Evolutionary conservation across 1,139 yeast species (phyloP), one percentile per base, ranked within the genome.

Genomic region (Spathaspora sp.): DNA sequence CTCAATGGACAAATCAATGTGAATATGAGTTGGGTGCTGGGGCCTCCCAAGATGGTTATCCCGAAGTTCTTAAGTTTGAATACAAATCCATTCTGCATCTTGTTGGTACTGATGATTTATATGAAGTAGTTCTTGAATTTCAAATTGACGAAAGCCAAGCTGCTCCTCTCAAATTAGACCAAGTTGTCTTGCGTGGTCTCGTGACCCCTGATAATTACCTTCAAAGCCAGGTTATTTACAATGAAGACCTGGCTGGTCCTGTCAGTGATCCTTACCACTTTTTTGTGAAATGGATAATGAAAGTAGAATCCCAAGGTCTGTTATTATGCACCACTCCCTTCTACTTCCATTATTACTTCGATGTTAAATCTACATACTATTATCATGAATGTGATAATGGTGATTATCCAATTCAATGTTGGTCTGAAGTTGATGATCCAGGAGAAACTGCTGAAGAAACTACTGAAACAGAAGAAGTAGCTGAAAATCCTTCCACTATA

Each of bases 341-440:
- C 29, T 3, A 26, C 11, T 11, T 10, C 29, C 10, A 26, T 3
- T 8, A 26, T 11, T n/a, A n/a, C n/a, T n/a, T n/a, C n/a, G n/a
- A n/a, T n/a, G n/a, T n/a, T n/a, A n/a, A 26, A n/a, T 27, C 18
- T 4, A 17, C 34, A 3, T 3, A 7, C 5, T 29, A 29, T 29
- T n/a, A 13, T n/a, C 34, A 29, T 29, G 34, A 8, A 4, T 29
- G 34, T n/a, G 34, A 13, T n/a, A 4, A 11, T 29, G 15, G 17
- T 29, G 38, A 34, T 17, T 34, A 34, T 17, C 38, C 38, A 17
- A 34, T 34, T 16, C 38, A 34, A 34, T 34, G 38, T 11, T 34
- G 38, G 38, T 4, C 7, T 8, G 23, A 34, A 10, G 20, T n/a
- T n/a, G n/a, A n/a, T n/a, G 23, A 20, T 5, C 11, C n/a, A 10